Evolutionary conservation across 1,284 basidiomycete genomes (phyloP).

Genomic region (Melampsora larici-populina): DNA sequence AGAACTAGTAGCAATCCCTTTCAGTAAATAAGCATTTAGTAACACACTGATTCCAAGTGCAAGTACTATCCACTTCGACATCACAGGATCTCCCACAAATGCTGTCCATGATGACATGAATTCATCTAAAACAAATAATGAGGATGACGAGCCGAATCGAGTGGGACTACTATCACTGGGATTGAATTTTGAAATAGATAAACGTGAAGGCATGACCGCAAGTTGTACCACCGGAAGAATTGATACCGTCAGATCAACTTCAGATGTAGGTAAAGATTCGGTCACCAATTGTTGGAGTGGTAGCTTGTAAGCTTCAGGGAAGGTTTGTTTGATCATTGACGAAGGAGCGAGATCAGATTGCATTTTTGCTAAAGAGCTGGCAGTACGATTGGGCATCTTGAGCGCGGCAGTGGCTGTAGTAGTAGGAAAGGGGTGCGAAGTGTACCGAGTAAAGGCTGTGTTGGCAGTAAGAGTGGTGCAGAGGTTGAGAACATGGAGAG

Average conservation of each 20-base stretch:
- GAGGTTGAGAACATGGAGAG: slow-evolving; percentile 84
- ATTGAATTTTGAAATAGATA: slow-evolving; percentile 12
- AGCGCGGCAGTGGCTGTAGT: slow-evolving; percentile 50
- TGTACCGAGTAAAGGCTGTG: slow-evolving; percentile 63
- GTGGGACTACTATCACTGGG: slow-evolving; percentile 46
- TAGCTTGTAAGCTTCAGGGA: neutral
- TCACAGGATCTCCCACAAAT: slow-evolving; percentile 90
- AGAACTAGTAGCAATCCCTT: slow-evolving; percentile 61
- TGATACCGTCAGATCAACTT: slow-evolving; percentile 14
- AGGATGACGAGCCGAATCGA: slow-evolving; percentile 50
- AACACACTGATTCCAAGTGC: slow-evolving; percentile 80
- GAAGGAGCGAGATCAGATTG: no score
- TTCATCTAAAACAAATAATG: slow-evolving; percentile 65
- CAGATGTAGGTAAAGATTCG: slow-evolving; percentile 3
- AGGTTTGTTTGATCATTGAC: no score
- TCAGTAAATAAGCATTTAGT: slow-evolving; percentile 90
- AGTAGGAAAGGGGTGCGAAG: slow-evolving; percentile 47
- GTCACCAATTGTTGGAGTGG: neutral
- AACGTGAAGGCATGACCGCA: neutral
- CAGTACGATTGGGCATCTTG: slow-evolving; percentile 58
- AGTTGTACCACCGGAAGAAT: slow-evolving; percentile 17
- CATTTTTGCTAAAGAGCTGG: slow-evolving; percentile 35
- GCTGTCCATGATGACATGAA: slow-evolving; percentile 92
- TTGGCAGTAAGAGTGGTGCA: slow-evolving; percentile 83
- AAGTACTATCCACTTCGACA: slow-evolving; percentile 94